Evolutionary conservation across 208 protist species (phyloP).

Genomic region (Leishmania amazonensis): DNA sequence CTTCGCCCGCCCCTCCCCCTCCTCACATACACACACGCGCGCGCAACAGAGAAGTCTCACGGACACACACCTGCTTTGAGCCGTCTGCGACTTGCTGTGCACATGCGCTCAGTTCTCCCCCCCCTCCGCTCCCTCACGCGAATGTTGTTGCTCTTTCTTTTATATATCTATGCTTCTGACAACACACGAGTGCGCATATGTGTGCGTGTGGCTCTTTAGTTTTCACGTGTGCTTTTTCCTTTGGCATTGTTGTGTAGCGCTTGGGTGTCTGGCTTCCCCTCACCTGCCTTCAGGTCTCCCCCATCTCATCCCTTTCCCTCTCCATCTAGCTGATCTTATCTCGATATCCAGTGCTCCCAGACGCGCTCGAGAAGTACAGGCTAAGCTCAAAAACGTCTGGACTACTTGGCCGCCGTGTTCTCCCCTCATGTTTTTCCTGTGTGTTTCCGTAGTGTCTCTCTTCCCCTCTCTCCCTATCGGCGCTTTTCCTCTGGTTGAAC

Average conservation of each 20-base stretch:
- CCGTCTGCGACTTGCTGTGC: not conserved
- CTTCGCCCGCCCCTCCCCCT: not conserved
- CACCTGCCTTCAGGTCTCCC: conserved; percentile 1
- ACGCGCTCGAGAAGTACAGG: not conserved
- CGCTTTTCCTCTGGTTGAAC: not conserved
- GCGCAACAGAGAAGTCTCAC: not conserved
- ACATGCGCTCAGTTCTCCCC: no score
- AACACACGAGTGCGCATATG: not conserved
- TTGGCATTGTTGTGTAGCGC: not conserved
- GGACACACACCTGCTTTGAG: not conserved
- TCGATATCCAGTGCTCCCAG: not conserved
- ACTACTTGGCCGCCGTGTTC: not conserved
- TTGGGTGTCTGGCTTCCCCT: not conserved
- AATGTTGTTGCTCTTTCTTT: not conserved
- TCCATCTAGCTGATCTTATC: not conserved
- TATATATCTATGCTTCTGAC: not conserved
- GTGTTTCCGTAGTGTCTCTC: not conserved
- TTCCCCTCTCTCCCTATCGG: not conserved
- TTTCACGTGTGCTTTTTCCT: not conserved
- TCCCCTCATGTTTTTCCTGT: not conserved
- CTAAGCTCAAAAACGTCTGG: not conserved
- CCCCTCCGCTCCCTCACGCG: not conserved
- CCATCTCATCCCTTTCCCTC: not conserved
- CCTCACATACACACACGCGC: not conserved
- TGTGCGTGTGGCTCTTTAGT: not conserved